Evolutionary conservation across 2,329 filamentous ascomycete genomes (phyloP), one percentile per base, ranked within the genome.

Genomic region (Alternaria infectoria): DNA sequence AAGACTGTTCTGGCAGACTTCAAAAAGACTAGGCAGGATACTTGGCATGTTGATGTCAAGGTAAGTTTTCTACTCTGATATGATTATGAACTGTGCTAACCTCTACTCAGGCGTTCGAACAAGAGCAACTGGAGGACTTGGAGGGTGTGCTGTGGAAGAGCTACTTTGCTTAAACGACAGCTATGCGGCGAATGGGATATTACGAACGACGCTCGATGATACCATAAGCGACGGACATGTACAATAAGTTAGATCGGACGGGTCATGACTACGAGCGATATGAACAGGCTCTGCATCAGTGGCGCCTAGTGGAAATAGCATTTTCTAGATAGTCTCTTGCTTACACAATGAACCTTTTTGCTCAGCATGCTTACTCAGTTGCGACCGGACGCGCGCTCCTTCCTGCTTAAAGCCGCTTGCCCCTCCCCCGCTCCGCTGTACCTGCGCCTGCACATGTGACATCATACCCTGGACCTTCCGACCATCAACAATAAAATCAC

Each of bases 141-240:
- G 94, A 97, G 74, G 96, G 96, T 56, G 96, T 99, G 51, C 84
- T 99, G 56, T 99, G 96, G 96, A 99, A 99, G 90, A 98, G 95
- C 80, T 99, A 99, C 79, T 99, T 99, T 84, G 96, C 94, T 44
- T 97, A 79, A 55, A 66, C 12, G 47, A 11, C 28, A 19, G 40
- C 21, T n/a, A 21, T 26, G 17, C 32, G 15, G 32, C 23, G 11
- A 40, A 50, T 36, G 30, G 25, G 12, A 49, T 9, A 19, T 21
- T 36, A 13, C n/a, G 19, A 25, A 52, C 30, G 49, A 52, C 30
- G 49, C 30, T 40, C 19, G 2, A 9, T 25, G 19, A 52, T 17
- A 40, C 49, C 30, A 36, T 52, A 40, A 52, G 36, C 30, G 19
- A 15, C 10, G 36, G 3, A 32, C 19, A 40, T 69, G 65, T 68